A percentile compares a stretch with the other conserved stretches of the same genome.
Conservation (phyloP, 371 early-diverging fungal species). For the Lichtheimia corymbifera region DNA sequence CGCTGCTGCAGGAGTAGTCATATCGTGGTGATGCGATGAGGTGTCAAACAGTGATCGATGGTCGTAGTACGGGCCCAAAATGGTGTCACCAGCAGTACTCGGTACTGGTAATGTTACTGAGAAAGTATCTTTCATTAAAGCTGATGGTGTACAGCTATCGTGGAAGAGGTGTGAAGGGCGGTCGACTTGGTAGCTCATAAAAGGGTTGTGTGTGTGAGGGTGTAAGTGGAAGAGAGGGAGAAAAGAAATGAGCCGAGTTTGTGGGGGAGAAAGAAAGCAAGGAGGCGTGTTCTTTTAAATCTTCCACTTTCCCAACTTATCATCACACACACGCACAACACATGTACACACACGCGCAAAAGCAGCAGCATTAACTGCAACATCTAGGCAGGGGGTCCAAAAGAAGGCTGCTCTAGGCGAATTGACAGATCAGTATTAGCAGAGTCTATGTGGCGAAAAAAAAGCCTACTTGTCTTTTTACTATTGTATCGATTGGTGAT, state of each 20-base stretch:
- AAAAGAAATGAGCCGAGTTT: not conserved
- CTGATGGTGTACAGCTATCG: not conserved
- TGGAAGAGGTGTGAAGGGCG: slow-evolving; percentile 8
- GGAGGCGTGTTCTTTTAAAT: too few species aligned
- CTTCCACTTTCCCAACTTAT: too few species aligned
- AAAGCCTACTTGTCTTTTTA: not conserved
- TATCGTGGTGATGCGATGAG: not conserved
- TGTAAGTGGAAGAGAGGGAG: not conserved
- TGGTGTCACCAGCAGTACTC: not conserved
- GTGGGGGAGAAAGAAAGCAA: not conserved
- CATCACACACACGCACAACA: not conserved
- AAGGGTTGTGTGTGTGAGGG: not conserved
- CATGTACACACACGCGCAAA: slow-evolving; percentile 3
- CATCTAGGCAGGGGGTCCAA: not conserved
- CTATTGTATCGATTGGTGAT: too few species aligned
- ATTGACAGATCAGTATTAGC: not conserved
- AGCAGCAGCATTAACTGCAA: not conserved
- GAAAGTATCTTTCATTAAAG: slow-evolving; percentile 6
- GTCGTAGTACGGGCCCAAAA: not conserved
- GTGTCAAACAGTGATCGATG: not conserved
- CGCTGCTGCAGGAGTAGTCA: not conserved
- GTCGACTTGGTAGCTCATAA: slow-evolving; percentile 14
- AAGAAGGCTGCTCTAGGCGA: slow-evolving; percentile 1
- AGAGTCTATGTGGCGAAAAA: too few species aligned
- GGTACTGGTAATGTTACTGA: not conserved